Base-by-base conservation (phyloP, 2,329 filamentous ascomycete genomes). In the Aspergillus hiratsukae region DNA sequence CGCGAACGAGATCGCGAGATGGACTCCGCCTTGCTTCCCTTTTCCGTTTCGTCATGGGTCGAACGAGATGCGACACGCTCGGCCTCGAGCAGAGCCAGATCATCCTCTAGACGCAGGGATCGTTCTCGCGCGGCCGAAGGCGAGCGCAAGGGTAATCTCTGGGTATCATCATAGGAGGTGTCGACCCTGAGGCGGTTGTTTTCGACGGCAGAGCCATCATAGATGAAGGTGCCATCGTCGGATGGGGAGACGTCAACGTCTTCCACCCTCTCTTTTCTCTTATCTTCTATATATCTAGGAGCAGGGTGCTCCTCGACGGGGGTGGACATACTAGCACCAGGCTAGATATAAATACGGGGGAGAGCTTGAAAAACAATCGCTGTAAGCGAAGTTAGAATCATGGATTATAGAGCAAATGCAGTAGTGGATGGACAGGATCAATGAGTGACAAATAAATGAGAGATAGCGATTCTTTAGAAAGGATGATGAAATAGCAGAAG, bases 71-170 rank as follows among this genome's bases (percentile, higher is more conserved):
- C 79, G 54, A 85, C 78, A 10, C 83, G 79, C 72, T 90, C 87
- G 1, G 85, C 83, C 61, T 86, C 82, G 48, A 88, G 76, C 67
- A 89, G 75, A 46, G 83, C 78, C 52, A 89, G 72, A 58, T 89
- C 86, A 70, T 90, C 87, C 54, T 87, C 82, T 29, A 89, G 73
- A 49, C 85, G 78, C 58, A 80, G 78, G 5, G 82, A 80, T 64
- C 86, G 78, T 69, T 88, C 86, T 41, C 85, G 79, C 17, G 76
- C 78, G 56, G 80, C 77, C 0, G 83, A 83, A 1, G 82, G 80
- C 0, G 85, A 86, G 43, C 62, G 65, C 58, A 69, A 56, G 14
- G 60, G 49, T 25, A 54, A 28, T 5, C 61, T 56, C 19, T 58
- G 61, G 10, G 40, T 31, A 19, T 63, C 58, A n/a, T 61, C 52